Evolutionary conservation across 139 green algal species (phyloP).

Genomic region (Chlorella vulgaris): DNA sequence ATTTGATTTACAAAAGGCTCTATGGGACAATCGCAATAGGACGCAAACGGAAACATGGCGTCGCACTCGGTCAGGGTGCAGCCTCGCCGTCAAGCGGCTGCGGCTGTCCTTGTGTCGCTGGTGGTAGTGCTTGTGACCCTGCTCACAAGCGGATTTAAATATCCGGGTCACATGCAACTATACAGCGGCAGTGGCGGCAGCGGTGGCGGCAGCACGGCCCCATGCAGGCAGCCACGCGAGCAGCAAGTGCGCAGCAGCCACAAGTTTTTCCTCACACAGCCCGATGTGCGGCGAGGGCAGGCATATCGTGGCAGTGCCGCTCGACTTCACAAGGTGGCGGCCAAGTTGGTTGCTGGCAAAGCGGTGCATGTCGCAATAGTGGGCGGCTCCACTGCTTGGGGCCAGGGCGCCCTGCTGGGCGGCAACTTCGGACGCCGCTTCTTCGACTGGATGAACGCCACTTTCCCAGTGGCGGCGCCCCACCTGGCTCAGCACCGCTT

Average conservation of each 20-base stretch:
- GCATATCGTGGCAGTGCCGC: background rate
- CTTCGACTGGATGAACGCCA: conserved; percentile 11
- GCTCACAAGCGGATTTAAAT: too few relatives aligned
- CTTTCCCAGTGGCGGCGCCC: background rate
- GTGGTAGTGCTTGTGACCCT: too few relatives aligned
- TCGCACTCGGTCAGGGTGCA: too few relatives aligned
- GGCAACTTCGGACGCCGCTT: conserved; percentile 1
- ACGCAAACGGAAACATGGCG: too few relatives aligned
- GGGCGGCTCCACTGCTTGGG: conserved; percentile 10
- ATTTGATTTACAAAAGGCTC: too few relatives aligned
- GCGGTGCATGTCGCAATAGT: conserved; percentile 7
- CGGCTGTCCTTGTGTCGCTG: too few relatives aligned
- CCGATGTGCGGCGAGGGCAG: background rate
- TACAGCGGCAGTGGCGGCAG: too few relatives aligned
- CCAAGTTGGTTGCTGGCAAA: background rate
- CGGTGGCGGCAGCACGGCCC: too few relatives aligned
- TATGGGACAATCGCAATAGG: too few relatives aligned
- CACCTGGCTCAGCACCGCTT: conserved; percentile 7
- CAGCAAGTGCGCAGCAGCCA: background rate
- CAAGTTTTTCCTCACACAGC: background rate
- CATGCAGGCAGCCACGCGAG: background rate
- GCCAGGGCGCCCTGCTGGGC: background rate
- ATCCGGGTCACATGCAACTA: too few relatives aligned
- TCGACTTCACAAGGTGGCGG: background rate
- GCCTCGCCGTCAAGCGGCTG: too few relatives aligned